Percentiles rank a stretch among this genome's conserved stretches.
phyloP scores from a whole-genome alignment of 1,284 basidiomycete genomes.

The Limonomyces culmigenus region DNA sequence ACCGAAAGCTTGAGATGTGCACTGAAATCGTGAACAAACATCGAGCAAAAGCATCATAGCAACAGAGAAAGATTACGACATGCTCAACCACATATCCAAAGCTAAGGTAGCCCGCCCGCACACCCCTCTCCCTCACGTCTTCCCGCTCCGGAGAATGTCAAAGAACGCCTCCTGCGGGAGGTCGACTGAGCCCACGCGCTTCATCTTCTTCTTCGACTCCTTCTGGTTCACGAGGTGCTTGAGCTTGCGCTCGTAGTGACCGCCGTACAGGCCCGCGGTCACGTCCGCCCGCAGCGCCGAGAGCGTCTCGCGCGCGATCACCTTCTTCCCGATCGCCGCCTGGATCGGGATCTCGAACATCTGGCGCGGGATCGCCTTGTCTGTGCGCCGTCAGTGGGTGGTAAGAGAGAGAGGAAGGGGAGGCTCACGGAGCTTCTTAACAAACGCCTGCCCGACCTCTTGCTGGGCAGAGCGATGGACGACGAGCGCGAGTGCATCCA shows the following conservation, averaged over 20 bases:
- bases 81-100: too few species aligned
- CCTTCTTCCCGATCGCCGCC: constrained; percentile 70
- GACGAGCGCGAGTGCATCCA: constrained; percentile 85
- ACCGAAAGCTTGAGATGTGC: too few species aligned
- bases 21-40: too few species aligned
- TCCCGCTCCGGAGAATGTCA: constrained; percentile 62
- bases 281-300: constrained; percentile 87
- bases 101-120: too few species aligned
- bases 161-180: constrained; percentile 87
- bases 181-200: constrained; percentile 73
- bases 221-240: constrained; percentile 90
- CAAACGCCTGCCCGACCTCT: constrained; percentile 64
- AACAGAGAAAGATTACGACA: too few species aligned
- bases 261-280: constrained; percentile 87
- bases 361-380: constrained; percentile 83
- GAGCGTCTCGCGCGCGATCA: constrained; percentile 81
- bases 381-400: constrained; percentile 18
- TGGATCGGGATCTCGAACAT: constrained; percentile 91
- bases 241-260: constrained; percentile 83
- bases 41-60: too few species aligned
- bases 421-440: constrained; percentile 53
- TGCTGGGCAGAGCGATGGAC: constrained; percentile 66
- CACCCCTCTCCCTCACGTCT: too few species aligned
- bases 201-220: constrained; percentile 77
- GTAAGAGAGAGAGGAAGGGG: not conserved